phyloP scores from a whole-genome alignment of 306 rosid species.

The Malus sylvestris region DNA sequence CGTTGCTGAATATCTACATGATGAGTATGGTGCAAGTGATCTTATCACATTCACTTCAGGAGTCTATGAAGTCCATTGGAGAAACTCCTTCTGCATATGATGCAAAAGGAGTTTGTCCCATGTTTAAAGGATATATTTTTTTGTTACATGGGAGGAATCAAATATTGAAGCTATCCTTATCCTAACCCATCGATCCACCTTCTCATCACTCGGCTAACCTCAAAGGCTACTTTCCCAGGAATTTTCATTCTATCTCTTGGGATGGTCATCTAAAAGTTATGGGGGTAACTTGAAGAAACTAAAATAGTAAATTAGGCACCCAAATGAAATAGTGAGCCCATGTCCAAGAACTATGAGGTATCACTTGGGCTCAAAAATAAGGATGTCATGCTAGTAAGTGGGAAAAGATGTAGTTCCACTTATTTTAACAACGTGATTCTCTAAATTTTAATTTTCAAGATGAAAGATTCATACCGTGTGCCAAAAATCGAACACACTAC shows the following conservation, averaged over 20 bases:
- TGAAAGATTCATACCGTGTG: too few species aligned
- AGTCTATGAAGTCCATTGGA: too few species aligned
- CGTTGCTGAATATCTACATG: not conserved
- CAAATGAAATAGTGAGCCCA: not conserved
- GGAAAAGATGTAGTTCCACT: too few species aligned
- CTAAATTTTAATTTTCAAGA: not conserved
- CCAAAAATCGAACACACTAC: too few species aligned
- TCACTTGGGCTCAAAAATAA: too few species aligned
- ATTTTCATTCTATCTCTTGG: not conserved
- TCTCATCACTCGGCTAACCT: too few species aligned
- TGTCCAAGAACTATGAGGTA: not conserved
- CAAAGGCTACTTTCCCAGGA: not conserved
- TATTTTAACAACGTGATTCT: too few species aligned
- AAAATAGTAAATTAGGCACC: not conserved
- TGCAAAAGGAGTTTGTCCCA: not conserved
- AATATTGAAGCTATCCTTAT: not conserved
- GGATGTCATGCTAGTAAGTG: too few species aligned
- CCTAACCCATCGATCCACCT: too few species aligned
- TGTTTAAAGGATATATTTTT: not conserved
- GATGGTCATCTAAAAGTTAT: not conserved
- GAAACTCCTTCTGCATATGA: too few species aligned
- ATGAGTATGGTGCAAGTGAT: not conserved
- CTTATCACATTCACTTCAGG: not conserved
- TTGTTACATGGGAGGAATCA: not conserved
- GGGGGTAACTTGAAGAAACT: too few species aligned